These are phyloP conservation scores for Crassisporium funariophilum DNA, from an alignment of 768 basidiomycete species.

Conservation along the genomic window DNA sequence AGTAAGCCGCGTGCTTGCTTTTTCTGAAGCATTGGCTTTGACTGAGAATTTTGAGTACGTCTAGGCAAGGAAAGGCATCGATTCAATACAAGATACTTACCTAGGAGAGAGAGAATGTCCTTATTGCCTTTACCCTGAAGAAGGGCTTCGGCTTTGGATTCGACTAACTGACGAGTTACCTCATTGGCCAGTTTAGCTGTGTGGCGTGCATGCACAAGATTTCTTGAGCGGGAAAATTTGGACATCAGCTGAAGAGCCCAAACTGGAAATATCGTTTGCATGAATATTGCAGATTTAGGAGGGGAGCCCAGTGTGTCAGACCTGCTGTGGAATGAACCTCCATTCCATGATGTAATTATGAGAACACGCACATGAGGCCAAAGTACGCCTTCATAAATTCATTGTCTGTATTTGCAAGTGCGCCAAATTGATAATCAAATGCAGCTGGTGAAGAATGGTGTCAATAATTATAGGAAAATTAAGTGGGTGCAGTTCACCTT, in stretches of 20 bases:
- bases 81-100: no score
- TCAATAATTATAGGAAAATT: background rate
- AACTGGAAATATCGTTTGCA: slow-evolving; percentile 50
- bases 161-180: slow-evolving; percentile 48
- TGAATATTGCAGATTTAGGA: slow-evolving; percentile 46
- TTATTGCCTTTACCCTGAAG: slow-evolving; percentile 48
- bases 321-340: slow-evolving; percentile 29
- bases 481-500: slow-evolving; percentile 33
- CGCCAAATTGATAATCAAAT: slow-evolving; percentile 60
- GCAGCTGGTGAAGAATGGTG: slow-evolving; percentile 35
- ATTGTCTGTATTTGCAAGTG: slow-evolving; percentile 49
- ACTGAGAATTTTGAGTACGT: slow-evolving; percentile 32
- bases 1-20: slow-evolving; percentile 42
- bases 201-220: slow-evolving; percentile 47
- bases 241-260: slow-evolving; percentile 48
- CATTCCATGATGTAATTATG: background rate
- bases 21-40: slow-evolving; percentile 55
- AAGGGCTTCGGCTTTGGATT: slow-evolving; percentile 50
- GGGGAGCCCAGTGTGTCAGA: slow-evolving; percentile 51
- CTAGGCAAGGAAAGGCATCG: no score
- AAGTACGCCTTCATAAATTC: slow-evolving; percentile 57
- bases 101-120: slow-evolving; percentile 59
- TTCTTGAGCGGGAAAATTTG: slow-evolving; percentile 45
- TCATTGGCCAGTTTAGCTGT: slow-evolving; percentile 45
- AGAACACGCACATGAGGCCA: slow-evolving; percentile 43